Evolutionary conservation across 2,329 filamentous ascomycete genomes (phyloP), one percentile per base, ranked within the genome.

Genomic region (Fusarium sp.): DNA sequence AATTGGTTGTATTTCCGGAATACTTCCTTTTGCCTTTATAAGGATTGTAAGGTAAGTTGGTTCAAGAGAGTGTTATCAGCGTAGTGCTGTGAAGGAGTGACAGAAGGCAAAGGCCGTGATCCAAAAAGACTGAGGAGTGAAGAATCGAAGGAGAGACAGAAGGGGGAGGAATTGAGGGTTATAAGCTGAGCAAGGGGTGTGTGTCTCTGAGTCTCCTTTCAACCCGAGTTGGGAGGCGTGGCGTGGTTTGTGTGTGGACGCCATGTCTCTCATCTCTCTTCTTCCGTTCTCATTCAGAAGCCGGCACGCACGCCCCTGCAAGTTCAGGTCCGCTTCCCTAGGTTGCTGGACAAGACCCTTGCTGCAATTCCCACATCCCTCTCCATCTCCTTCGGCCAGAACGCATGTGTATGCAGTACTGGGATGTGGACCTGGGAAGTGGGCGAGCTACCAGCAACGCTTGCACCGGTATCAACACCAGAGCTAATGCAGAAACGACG

Each of bases 161-260:
- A 69, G 63, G 65, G 74, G 77, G 75, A 77, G 76, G 76, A 76
- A 67, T 70, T 63, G 74, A 71, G 70, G 66, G 55, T 79, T 79
- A 79, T 79, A 79, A 76, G 73, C 66, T 63, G 63, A 70, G 72
- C 75, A 75, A 74, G 75, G 77, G 76, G 69, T 69, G 76, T 77
- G 73, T 77, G 75, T 65, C 54, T 57, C 44, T 56, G 54, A 59
- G 56, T 47, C 52, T 55, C 52, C 62, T 64, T 63, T 57, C 64
- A 64, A 63, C 24, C 35, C 44, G 24, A 48, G 51, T 44, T 70
- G 59, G 47, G 61, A 49, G 68, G 72, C 58, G 63, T 66, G 67
- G 52, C 58, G 61, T 66, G 70, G 51, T 69, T 65, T 66, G 61
- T 69, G 71, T 58, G 62, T 44, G 58, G 57, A 51, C 59, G 56